phyloP scores from a whole-genome alignment of 2,329 filamentous ascomycete genomes.

The Exophiala sideris region DNA sequence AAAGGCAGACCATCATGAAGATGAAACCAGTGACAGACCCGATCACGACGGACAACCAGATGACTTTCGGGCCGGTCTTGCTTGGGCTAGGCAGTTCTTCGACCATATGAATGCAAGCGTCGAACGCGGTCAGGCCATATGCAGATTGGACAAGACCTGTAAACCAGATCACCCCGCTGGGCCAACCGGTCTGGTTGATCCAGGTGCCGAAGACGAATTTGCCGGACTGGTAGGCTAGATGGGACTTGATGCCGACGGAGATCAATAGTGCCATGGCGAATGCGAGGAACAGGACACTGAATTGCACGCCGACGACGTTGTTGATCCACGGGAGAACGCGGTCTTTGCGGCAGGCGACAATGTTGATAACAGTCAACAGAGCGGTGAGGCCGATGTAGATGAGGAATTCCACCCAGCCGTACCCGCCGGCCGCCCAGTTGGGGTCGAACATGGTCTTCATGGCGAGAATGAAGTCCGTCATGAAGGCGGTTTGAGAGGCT shows the following conservation, averaged over 20 bases:
- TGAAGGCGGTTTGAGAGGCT: slow-evolving; percentile 56
- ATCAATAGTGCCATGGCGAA: slow-evolving; percentile 53
- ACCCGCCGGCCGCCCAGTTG: slow-evolving; percentile 44
- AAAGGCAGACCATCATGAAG: slow-evolving; percentile 53
- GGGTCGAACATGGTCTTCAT: slow-evolving; percentile 55
- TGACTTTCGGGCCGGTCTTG: slow-evolving; percentile 50
- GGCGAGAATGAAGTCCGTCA: slow-evolving; percentile 56
- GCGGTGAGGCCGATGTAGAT: slow-evolving; percentile 53
- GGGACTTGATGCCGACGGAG: slow-evolving; percentile 46
- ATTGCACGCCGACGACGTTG: slow-evolving; percentile 55
- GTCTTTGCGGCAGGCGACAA: slow-evolving; percentile 51
- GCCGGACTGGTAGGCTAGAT: slow-evolving; percentile 45
- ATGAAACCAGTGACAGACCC: slow-evolving; percentile 50
- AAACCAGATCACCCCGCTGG: slow-evolving; percentile 57
- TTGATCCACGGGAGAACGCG: slow-evolving; percentile 52
- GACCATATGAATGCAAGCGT: slow-evolving; percentile 58
- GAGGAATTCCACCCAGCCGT: slow-evolving; percentile 55
- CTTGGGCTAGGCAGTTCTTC: slow-evolving; percentile 55
- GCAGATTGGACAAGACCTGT: slow-evolving; percentile 56
- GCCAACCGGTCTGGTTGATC: slow-evolving; percentile 53
- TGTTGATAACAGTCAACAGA: slow-evolving; percentile 50
- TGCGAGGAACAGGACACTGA: slow-evolving; percentile 52
- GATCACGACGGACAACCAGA: slow-evolving; percentile 52
- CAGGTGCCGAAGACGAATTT: slow-evolving; percentile 54
- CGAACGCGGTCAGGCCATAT: slow-evolving; percentile 57